These are phyloP conservation scores for Zygosaccharomyces pseudobailii DNA, from an alignment of 1,139 yeast genomes.

Conservation along the genomic window DNA sequence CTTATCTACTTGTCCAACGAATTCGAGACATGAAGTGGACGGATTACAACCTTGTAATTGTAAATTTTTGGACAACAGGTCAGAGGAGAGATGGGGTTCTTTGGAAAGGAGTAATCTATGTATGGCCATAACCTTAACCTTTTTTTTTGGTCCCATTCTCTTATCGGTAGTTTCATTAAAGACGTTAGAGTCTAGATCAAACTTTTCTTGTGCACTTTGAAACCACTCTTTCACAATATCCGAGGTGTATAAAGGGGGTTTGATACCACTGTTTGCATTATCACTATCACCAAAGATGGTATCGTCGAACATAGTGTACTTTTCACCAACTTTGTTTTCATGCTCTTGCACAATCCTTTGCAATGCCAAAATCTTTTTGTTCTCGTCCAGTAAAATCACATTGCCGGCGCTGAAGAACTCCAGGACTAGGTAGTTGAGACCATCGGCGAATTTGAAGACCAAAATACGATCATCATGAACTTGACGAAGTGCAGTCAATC, in stretches of 20 bases:
- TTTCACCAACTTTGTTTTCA: constrained; percentile 65
- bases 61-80: constrained; percentile 60
- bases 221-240: constrained; percentile 51
- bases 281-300: constrained; percentile 39
- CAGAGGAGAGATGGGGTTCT: constrained; percentile 73
- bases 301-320: constrained; percentile 56
- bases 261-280: constrained; percentile 12
- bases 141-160: constrained; percentile 37
- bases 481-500: constrained; percentile 69
- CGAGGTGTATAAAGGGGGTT: constrained; percentile 27
- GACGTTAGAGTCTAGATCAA: constrained; percentile 15
- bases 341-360: constrained; percentile 76
- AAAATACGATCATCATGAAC: constrained; percentile 74
- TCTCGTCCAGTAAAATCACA: constrained; percentile 67
- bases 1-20: constrained; percentile 21
- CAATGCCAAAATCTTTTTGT: constrained; percentile 61
- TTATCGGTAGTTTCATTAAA: background rate
- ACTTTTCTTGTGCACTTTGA: constrained; percentile 37
- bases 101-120: constrained; percentile 67
- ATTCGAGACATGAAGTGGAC: constrained; percentile 38
- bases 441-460: constrained; percentile 78
- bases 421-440: constrained; percentile 68
- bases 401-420: constrained; percentile 97
- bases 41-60: constrained; percentile 45
- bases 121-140: constrained; percentile 47